Evolutionary conservation across 805 yeast species (phyloP), one percentile per base, ranked within the genome.

Genomic region (Saccharomyces eubayanus): DNA sequence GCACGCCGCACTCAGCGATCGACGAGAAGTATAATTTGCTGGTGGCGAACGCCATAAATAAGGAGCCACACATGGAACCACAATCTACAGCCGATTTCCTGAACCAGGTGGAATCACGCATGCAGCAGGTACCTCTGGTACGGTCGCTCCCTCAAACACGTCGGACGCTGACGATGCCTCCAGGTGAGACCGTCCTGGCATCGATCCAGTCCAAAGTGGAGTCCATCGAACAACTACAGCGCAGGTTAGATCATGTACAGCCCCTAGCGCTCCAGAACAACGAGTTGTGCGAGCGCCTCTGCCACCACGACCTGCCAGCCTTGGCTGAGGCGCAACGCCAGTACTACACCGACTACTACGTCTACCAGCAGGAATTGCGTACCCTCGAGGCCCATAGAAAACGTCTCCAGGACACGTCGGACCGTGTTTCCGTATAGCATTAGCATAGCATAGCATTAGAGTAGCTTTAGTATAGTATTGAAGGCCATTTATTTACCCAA

Each of bases 1-100:
- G 53, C 11, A 29, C 53, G 14, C 63, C 68, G 16, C 46, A 47
- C 8, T 50, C 53, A 27, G 56, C 53, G 2, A 52, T 54, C 29
- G 68, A 65, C 16, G 49, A 51, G n/a, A 59, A 59, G 21, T 62
- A 57, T 45, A 66, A 66, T 46, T 60, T 60, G 16, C 41, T 66
- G 10, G 51, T 66, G 4, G 57, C 59, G 8, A 31, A 52, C 2
- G 53, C 55, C 8, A 51, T 52, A 31, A 54, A 54, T 21, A 31
- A 50, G 10, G 55, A 46, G 29, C 50, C 51, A 12, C 55, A 53
- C 41, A 16, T 30, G 14, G 56, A 54, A 43, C 49, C 55, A 10
- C 20, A 20, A 16, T 53, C 51, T 10, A 40, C 46, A 16, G 36
- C 9, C 6, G 28, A 48, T 8, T 48, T 52, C 20, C n/a, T 50